Evolutionary conservation across 495 filamentous ascomycete genomes (phyloP), one percentile per base, ranked within the genome.

Genomic region (Endocarpon pusillum): DNA sequence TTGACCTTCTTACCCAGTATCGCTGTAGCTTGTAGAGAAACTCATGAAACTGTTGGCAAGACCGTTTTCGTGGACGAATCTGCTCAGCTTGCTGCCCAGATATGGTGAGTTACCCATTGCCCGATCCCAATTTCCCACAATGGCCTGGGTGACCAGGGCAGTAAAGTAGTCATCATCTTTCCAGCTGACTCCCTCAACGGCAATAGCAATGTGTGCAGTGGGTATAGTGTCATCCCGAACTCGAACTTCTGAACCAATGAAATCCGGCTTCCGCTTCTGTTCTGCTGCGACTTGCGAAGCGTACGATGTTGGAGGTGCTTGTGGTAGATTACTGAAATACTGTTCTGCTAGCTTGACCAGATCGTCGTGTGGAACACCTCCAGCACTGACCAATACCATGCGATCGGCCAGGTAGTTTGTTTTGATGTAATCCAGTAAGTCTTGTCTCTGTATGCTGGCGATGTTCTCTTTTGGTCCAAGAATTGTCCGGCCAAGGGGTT

Each of bases 41-140:
- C 80, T 87, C 89, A 99, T 99, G 74, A 93, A 96, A 69, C 83
- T 92, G 64, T 89, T 99, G 50, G 87, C 87, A 33, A 99, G 73
- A 51, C 84, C 73, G 61, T 96, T 69, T 63, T 93, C 69, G 69
- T 87, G 75, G 38, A 99, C 76, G 44, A 89, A 78, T 38, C 73
- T 71, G 69, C 83, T 91, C 49, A 99, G 81, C 70, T 87, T 94
- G 82, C 82, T 92, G 43, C 89, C 91, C 42, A 94, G 73, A 67
- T 93, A 86, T 33, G 85, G 71, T 30, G 87, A 83, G 61, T 85
- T 92, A 53, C 91, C 91, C 78, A 96, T 91, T 35, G 89, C 80
- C 59, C 85, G 84, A 64, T 99, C 89, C 75, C 89, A 99, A 73
- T 99, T 99, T 49, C 89, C 89, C 46, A 99, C 83, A 52, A 99